These are phyloP conservation scores for Suhomyces kunorum DNA, from an alignment of 1,139 yeast genomes.

Conservation along the genomic window DNA sequence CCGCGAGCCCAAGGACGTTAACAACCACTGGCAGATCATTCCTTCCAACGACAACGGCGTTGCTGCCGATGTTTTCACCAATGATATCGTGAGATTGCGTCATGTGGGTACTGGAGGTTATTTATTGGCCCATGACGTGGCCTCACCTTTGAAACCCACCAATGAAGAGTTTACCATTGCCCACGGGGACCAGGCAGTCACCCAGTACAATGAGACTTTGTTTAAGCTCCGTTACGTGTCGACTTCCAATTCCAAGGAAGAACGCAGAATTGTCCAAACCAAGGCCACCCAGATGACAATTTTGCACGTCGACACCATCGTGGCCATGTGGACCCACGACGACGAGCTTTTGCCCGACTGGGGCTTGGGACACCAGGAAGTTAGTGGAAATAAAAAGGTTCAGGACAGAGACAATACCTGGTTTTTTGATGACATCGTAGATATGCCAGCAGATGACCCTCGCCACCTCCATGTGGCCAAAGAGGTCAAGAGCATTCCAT, in stretches of 20 bases:
- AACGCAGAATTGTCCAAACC: constrained; percentile 59
- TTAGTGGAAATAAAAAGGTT: constrained; percentile 87
- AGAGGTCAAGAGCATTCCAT: constrained; percentile 59
- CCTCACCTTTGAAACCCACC: constrained; percentile 51
- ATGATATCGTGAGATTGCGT: constrained; percentile 73
- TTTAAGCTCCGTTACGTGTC: constrained; percentile 70
- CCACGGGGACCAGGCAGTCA: constrained; percentile 54
- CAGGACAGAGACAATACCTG: constrained; percentile 69
- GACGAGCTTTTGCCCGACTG: constrained; percentile 86
- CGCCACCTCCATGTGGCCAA: constrained; percentile 64
- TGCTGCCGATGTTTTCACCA: constrained; percentile 39
- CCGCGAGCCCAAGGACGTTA: constrained; percentile 47
- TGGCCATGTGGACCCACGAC: constrained; percentile 93
- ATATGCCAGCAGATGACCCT: constrained; percentile 53
- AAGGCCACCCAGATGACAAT: constrained; percentile 68
- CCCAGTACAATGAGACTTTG: constrained; percentile 69
- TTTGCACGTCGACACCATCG: constrained; percentile 82
- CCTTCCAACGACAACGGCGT: constrained; percentile 51
- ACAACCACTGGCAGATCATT: constrained; percentile 84
- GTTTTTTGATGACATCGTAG: constrained; percentile 73
- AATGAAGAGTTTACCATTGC: constrained; percentile 44
- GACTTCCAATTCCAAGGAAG: constrained; percentile 43
- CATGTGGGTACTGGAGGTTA: constrained; percentile 81
- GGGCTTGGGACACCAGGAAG: constrained; percentile 91
- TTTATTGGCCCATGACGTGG: constrained; percentile 91